A percentile compares a stretch with the other conserved stretches of the same genome.
Conservation (phyloP, 495 filamentous ascomycete genomes). For the Aspergillus coremiiformis region DNA sequence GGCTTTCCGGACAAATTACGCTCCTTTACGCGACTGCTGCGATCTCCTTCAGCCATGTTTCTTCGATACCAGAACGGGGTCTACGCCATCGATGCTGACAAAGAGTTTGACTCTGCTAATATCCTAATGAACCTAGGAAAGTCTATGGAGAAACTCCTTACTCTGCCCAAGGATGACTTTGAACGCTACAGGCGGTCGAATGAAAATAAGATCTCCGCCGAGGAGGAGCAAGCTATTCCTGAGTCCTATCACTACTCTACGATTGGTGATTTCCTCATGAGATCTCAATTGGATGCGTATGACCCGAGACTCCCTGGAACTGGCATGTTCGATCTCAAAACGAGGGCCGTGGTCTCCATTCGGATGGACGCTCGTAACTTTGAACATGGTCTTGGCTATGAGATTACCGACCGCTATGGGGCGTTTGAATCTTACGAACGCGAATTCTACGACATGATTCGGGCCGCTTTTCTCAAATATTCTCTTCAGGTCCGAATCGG, state of each 20-base stretch:
- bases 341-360: slow-evolving; percentile 80
- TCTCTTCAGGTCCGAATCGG: slow-evolving; percentile 93
- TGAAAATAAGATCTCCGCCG: slow-evolving; percentile 52
- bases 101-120: slow-evolving; percentile 79
- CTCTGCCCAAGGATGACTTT: slow-evolving; percentile 67
- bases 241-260: slow-evolving; percentile 87
- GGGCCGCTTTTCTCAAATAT: slow-evolving; percentile 92
- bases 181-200: slow-evolving; percentile 70
- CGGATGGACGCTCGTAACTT: slow-evolving; percentile 73
- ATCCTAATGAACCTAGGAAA: slow-evolving; percentile 85
- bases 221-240: slow-evolving; percentile 55
- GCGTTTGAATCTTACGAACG: slow-evolving; percentile 86
- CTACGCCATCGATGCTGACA: slow-evolving; percentile 98
- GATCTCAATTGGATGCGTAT: slow-evolving; percentile 90
- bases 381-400: slow-evolving; percentile 74
- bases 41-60: slow-evolving; percentile 72
- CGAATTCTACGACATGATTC: slow-evolving; percentile 95
- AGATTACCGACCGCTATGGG: slow-evolving; percentile 68
- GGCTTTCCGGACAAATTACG: slow-evolving; percentile 50
- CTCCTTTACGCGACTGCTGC: slow-evolving; percentile 64
- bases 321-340: slow-evolving; percentile 97
- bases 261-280: slow-evolving; percentile 84
- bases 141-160: slow-evolving; percentile 96
- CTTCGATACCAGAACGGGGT: slow-evolving; percentile 73
- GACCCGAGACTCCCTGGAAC: slow-evolving; percentile 81